These are phyloP conservation scores for Wickerhamomyces bisporus DNA, from an alignment of 805 yeast genomes.

Conservation along the genomic window DNA sequence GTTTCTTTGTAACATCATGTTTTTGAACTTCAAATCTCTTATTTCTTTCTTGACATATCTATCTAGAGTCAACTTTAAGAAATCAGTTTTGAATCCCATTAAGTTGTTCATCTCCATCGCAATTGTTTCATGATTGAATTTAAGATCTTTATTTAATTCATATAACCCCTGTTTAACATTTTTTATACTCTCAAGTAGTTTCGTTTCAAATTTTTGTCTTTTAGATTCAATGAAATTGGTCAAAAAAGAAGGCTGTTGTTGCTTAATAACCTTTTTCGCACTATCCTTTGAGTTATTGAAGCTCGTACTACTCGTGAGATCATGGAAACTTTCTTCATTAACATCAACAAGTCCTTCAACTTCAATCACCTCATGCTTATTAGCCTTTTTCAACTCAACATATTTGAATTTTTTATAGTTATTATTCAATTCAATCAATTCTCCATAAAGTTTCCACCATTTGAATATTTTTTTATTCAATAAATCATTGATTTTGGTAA, in stretches of 20 bases:
- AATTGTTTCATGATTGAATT: slow-evolving; percentile 49
- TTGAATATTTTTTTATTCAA: slow-evolving; percentile 29
- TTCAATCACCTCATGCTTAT: slow-evolving; percentile 7
- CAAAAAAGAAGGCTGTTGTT: slow-evolving; percentile 24
- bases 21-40: slow-evolving; percentile 21
- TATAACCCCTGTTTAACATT: slow-evolving; percentile 38
- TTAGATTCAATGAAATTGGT: slow-evolving; percentile 45
- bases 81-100: slow-evolving; percentile 42
- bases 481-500: slow-evolving; percentile 27
- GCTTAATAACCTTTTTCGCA: slow-evolving; percentile 5
- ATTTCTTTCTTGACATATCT: slow-evolving; percentile 28
- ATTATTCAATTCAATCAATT: slow-evolving; percentile 31
- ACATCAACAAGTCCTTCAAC: slow-evolving; percentile 21
- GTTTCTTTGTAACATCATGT: slow-evolving; percentile 18
- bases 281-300: slow-evolving; percentile 7
- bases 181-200: slow-evolving; percentile 33
- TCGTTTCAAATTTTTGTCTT: slow-evolving; percentile 40
- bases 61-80: slow-evolving; percentile 34
- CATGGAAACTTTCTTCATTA: slow-evolving; percentile 20
- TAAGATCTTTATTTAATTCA: slow-evolving; percentile 42
- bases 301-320: slow-evolving; percentile 18
- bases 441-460: slow-evolving; percentile 44
- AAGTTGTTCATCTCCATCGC: slow-evolving; percentile 62
- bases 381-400: slow-evolving; percentile 13
- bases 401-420: slow-evolving; percentile 26